Evolutionary conservation across 768 basidiomycete genomes (phyloP), one percentile per base, ranked within the genome.

Genomic region (Psilocybe cyanescens): DNA sequence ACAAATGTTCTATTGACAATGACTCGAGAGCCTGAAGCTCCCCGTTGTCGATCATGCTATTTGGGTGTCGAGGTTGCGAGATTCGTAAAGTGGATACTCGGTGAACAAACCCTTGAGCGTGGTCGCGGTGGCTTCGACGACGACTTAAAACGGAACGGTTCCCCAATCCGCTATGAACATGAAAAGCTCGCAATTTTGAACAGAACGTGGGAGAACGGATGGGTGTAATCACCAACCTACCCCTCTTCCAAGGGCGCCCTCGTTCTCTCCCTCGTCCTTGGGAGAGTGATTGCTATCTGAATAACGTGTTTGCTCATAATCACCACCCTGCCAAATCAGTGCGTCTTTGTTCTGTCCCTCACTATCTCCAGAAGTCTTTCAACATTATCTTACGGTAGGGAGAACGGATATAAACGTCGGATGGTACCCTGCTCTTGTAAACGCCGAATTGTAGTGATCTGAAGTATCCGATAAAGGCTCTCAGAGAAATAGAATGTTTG

Each of bases 351-450:
- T 0, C 83, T 83, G 5, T 59, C 45, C 1, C 64, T 55, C 16
- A 91, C 71, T 53, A 82, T 72, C 14, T 73, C 64, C 30, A 72
- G 68, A 11, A 96, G 79, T 11, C 59, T 50, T 0, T 78, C 69
- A 9, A 82, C 60, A 65, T 91, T 85, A 19, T 79, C 79, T 46
- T 84, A 72, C 5, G 78, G 92, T 92, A 70, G 92, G 86, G 46
- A 94, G 83, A 4, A 90, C 90, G 0, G 91, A 84, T 0, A 93
- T 74, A n/a, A 88, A 90, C 35, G 83, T 53, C 0, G 88, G 73
- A 11, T 68, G 61, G 69, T 87, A 91, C 6, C 83, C 84, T 7
- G 74, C 75, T 0, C 71, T 67, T 11, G 68, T 54, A 35, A 93
- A 85, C 1, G 76, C 74, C 0, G 67, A 60, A 61, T 88, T 84